phyloP scores from a whole-genome alignment of 2,329 filamentous ascomycete genomes.

The Aspergillus fumigatus region DNA sequence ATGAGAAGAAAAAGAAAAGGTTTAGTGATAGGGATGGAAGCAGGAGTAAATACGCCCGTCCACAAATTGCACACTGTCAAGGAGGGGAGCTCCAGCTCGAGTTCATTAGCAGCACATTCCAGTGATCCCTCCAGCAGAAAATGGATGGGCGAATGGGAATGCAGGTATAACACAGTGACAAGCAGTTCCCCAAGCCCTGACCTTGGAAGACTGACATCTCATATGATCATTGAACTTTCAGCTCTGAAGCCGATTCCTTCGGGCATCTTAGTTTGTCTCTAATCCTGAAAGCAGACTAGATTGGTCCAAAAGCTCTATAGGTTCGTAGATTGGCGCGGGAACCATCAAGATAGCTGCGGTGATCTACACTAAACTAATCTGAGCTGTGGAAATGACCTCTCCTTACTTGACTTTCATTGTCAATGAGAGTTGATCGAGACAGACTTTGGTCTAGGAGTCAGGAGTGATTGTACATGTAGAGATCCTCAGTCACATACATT shows the following conservation, averaged over 20 bases:
- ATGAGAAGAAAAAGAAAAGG: not conserved
- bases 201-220: not conserved
- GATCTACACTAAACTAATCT: not conserved
- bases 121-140: not conserved
- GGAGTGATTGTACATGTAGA: no score
- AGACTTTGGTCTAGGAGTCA: no score
- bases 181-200: not conserved
- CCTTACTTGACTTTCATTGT: not conserved
- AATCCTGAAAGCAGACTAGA: not conserved
- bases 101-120: not conserved
- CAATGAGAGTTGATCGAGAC: not conserved
- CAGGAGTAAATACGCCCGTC: conserved; percentile 1
- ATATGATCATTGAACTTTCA: not conserved
- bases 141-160: not conserved
- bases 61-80: conserved; percentile 3
- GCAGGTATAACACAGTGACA: not conserved
- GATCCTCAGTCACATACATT: not conserved
- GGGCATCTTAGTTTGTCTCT: not conserved
- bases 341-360: not conserved
- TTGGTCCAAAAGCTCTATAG: not conserved
- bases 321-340: not conserved
- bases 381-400: not conserved
- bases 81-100: conserved; percentile 1
- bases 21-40: conserved; percentile 4
- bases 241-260: not conserved